A percentile compares a stretch with the other conserved stretches of the same genome.
phyloP scores from a whole-genome alignment of 768 basidiomycete species.

The Paxillus involutus region DNA sequence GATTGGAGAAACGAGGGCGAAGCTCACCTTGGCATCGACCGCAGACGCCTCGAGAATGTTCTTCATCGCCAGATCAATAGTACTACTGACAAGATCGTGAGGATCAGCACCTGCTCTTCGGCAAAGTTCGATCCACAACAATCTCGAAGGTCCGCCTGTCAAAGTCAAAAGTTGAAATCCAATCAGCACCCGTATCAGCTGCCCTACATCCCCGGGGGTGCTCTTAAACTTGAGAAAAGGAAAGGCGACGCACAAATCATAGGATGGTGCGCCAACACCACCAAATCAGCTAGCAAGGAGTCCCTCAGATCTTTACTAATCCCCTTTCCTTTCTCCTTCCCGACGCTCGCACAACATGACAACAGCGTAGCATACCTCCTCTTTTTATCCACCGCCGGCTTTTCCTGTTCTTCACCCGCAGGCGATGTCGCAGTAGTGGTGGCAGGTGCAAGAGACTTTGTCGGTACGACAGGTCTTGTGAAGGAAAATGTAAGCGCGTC shows the following conservation, averaged over 20 bases:
- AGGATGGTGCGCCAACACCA: constrained; percentile 77
- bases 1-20: background rate
- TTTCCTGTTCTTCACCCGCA: constrained; percentile 37
- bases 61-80: constrained; percentile 49
- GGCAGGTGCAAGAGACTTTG: constrained; percentile 18
- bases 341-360: constrained; percentile 48
- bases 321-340: constrained; percentile 39
- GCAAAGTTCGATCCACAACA: constrained; percentile 77
- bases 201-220: no score
- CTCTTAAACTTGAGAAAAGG: background rate
- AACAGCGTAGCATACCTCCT: constrained; percentile 53
- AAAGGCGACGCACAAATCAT: constrained; percentile 46
- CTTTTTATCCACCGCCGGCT: constrained; percentile 48
- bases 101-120: constrained; percentile 73
- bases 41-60: constrained; percentile 49
- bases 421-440: background rate
- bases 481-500: constrained; percentile 57
- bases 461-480: constrained; percentile 32
- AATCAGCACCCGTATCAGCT: background rate
- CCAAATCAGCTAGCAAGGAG: constrained; percentile 47
- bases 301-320: constrained; percentile 43
- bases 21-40: constrained; percentile 46
- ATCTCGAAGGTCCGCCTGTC: constrained; percentile 18
- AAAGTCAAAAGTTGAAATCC: background rate
- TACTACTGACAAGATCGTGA: constrained; percentile 49